These are phyloP conservation scores for Pontederia paniculata DNA, from an alignment of 176 grass and related monocot species.

Conservation along the genomic window DNA sequence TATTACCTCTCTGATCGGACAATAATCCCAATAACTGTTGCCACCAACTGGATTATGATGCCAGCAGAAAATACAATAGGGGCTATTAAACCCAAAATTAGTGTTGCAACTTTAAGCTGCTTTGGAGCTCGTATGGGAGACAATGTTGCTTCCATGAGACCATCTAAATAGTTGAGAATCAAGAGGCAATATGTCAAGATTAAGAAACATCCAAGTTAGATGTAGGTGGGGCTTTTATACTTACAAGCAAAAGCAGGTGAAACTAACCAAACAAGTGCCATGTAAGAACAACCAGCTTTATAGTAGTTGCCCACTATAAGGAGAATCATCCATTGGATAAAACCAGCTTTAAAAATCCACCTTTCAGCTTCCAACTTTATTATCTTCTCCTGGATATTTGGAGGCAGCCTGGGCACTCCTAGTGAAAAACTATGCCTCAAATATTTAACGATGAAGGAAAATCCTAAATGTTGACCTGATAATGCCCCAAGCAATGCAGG, in stretches of 20 bases:
- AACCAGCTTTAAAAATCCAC: constrained; percentile 96
- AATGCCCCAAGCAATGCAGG: constrained; percentile 84
- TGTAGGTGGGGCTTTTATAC: constrained; percentile 18
- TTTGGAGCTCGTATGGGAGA: constrained; percentile 58
- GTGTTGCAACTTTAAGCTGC: constrained; percentile 76
- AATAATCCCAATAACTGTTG: constrained; percentile 61
- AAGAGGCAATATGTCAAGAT: constrained; percentile 7
- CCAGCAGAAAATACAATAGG: constrained; percentile 65
- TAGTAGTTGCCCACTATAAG: constrained; percentile 72
- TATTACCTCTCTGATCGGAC: constrained; percentile 71
- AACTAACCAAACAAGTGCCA: constrained; percentile 92
- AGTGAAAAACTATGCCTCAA: constrained; percentile 24
- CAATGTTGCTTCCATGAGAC: constrained; percentile 93
- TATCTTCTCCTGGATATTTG: constrained; percentile 29
- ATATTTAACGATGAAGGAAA: constrained; percentile 45
- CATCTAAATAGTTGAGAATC: constrained; percentile 41
- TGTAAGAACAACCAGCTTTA: constrained; percentile 59
- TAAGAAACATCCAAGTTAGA: constrained; percentile 6
- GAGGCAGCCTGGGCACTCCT: constrained; percentile 28
- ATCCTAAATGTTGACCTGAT: constrained; percentile 74
- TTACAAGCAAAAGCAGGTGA: constrained; percentile 93
- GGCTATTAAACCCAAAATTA: constrained; percentile 53
- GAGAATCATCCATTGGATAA: constrained; percentile 71
- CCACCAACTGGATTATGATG: constrained; percentile 52
- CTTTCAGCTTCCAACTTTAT: constrained; percentile 80